Base-by-base conservation (phyloP, 177 flowering plant species). In the Tripterygium wilfordii region DNA sequence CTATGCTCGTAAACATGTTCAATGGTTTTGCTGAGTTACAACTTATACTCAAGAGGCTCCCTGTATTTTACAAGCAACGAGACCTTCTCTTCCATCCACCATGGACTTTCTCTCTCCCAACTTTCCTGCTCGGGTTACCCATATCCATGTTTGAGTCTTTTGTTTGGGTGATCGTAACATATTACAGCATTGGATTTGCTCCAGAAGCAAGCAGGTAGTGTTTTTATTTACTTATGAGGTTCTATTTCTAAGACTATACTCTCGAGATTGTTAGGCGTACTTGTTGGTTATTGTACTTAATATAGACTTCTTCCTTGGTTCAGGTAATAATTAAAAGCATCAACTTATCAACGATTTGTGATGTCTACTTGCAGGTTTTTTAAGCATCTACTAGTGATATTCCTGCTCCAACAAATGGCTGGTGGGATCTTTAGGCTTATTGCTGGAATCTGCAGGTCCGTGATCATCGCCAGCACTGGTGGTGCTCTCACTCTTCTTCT, bases 391-490 rank as follows among this genome's bases (percentile, higher is more conserved):
- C 36, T 90, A 65, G 2, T 83, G 52, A 48, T 79, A 12, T 88
- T 90, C 44, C 58, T 77, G 46, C 44, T 80, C 49, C 98, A 90
- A 55, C 96, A 90, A 74, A 85, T 81, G 91, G 91, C 96, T 10
- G 72, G 77, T 48, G 88, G 82, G n/a, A 6, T 85, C 8, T 87
- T 85, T 56, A 77, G 80, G 74, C 54, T 85, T 42, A 85, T 60
- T 35, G 81, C 96, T 17, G 88, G 78, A 65, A 52, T 72, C 1
- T 85, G 95, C 61, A 79, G 85, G 68, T 76, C 82, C 1, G 83
- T 79, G 91, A 77, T 81, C 49, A 75, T 90, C 29, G 80, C 98
- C 39, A 85, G 75, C 56, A 81, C 89, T 23, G 91, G 89, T 3
- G 98, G 96, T 23, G 56, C 88, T 28, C 73, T 90, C 4, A 32